phyloP scores from a whole-genome alignment of 1,139 yeast genomes.

The Saccharomyces hybrid region DNA sequence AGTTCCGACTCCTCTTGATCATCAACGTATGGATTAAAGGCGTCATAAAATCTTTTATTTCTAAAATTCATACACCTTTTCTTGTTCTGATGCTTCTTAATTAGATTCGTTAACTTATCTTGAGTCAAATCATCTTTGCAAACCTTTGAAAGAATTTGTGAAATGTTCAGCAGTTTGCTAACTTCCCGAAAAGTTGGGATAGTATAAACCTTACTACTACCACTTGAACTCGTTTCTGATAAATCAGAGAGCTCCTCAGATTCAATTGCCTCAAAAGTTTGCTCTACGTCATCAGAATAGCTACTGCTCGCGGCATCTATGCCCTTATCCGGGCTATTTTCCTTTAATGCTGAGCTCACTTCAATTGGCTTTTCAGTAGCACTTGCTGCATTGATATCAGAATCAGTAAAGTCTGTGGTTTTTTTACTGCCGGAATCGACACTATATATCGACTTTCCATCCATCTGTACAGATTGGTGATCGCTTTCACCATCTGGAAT shows the following conservation, averaged over 20 bases:
- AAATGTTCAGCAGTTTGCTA: constrained; percentile 12
- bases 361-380: neutral
- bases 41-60: constrained; percentile 18
- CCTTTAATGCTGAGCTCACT: neutral
- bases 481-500: neutral
- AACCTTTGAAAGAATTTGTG: constrained; percentile 17
- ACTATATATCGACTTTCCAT: neutral
- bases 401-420: neutral
- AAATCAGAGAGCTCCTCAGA: neutral
- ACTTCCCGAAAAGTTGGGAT: constrained; percentile 25
- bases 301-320: neutral
- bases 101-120: constrained; percentile 11
- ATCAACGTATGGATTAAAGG: constrained; percentile 2
- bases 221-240: constrained; percentile 2
- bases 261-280: neutral
- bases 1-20: constrained; percentile 2
- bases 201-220: constrained; percentile 12
- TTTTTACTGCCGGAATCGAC: neutral
- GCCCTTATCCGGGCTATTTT: neutral
- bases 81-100: constrained; percentile 8
- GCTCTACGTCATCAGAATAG: neutral
- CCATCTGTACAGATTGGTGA: neutral
- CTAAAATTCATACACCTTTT: constrained; percentile 11
- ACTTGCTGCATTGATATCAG: neutral
- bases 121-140: constrained; percentile 17